Base-by-base conservation (phyloP, 768 basidiomycete genomes). In the Lenzites betulinus region DNA sequence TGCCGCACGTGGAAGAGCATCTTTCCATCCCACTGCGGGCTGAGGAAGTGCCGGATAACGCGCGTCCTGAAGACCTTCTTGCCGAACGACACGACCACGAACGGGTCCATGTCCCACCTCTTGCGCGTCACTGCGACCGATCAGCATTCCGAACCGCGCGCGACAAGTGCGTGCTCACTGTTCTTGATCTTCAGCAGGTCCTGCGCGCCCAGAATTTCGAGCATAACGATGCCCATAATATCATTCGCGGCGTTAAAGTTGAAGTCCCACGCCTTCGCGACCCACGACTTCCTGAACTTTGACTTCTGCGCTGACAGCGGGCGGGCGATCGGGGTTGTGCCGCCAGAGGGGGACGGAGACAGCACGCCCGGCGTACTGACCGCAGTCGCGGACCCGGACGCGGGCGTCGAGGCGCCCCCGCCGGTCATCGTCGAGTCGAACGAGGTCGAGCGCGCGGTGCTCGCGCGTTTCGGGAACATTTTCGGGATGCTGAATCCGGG, bases 71-170 rank as follows among this genome's bases (percentile, higher is more conserved):
- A 98, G 4, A 98, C 92, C 72, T 97, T 98, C 78, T 95, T 95
- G 30, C 95, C 93, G 64, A 99, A 99, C 2, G 93, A 93, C 64
- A 95, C 83, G 62, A 99, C 94, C 23, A 93, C 91, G 69, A 98
- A 98, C 0, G 95, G 95, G 68, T 98, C 95, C 95, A 98, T 97
- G 71, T 98, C 95, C 83, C 88, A 95, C 0, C 91, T 91, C 0
- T 85, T 91, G 0, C 90, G 85, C 1, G 88, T 93, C 85, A 93
- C 91, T 92, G 57, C 9, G 42, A 8, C n/a, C 41, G 15, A 20
- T 35, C 35, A 51, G 28, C 33, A 3, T 22, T 44, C 41, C 41
- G 56, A 44, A n/a, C n/a, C 33, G 26, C 20, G 16, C 20, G 38
- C 23, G 49, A 30, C 42, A 50, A 63, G 52, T 18, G 33, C 2